Conservation (phyloP, 352 stramenopile genomes). For the Blastocystis sp. region DNA sequence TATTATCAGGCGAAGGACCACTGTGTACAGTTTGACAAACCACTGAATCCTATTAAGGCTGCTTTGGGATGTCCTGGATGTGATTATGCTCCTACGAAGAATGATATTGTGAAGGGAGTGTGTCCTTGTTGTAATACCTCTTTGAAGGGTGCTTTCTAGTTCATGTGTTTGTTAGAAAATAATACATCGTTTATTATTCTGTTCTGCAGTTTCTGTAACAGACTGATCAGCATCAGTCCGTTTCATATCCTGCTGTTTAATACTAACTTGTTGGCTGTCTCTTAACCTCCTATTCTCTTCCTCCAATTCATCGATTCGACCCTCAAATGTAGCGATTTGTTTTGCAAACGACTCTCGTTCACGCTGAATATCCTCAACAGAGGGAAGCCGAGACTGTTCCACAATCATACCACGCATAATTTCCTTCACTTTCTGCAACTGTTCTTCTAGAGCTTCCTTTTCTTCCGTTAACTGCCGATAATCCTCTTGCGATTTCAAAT, state of each 20-base stretch:
- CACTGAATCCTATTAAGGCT: neutral
- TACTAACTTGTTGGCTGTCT: neutral
- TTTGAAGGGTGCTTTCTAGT: slow-evolving; percentile 1
- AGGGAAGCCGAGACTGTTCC: neutral
- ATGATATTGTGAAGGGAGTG: neutral
- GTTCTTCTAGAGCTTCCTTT: neutral
- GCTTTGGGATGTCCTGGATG: neutral
- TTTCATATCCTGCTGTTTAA: neutral
- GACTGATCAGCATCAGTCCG: too few species aligned
- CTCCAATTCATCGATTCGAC: slow-evolving; percentile 12
- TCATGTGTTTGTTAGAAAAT: slow-evolving; percentile 30
- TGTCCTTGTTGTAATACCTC: slow-evolving; percentile 52
- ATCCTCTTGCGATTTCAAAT: slow-evolving; percentile 18
- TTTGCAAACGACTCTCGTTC: slow-evolving; percentile 53
- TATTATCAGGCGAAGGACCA: slow-evolving; percentile 45
- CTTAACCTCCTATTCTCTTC: slow-evolving; percentile 13
- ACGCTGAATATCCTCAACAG: neutral
- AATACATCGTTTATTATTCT: neutral
- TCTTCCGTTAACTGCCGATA: neutral
- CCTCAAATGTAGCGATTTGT: neutral
- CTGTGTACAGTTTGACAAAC: neutral
- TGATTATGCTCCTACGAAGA: neutral
- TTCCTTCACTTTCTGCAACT: slow-evolving; percentile 57
- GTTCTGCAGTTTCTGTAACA: neutral
- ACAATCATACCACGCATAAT: slow-evolving; percentile 59